Percentiles rank a stretch among this genome's conserved stretches.
These are phyloP conservation scores for Trichoderma sp. DNA, from an alignment of 2,329 filamentous ascomycete genomes.

Conservation along the genomic window DNA sequence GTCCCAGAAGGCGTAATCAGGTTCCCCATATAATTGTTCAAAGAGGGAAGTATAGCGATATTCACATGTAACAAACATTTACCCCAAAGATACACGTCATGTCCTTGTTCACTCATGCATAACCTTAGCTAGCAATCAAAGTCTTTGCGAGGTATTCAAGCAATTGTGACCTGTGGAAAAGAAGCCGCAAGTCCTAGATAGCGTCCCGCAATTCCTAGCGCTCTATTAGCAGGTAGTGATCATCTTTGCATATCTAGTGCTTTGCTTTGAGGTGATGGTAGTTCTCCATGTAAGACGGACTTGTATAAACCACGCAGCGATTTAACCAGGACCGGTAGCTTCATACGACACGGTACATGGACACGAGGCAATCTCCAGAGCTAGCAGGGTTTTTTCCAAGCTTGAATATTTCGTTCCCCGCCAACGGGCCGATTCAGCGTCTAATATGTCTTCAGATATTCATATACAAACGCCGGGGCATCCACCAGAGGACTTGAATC, in stretches of 20 bases:
- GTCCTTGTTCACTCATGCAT: neutral
- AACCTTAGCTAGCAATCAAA: neutral
- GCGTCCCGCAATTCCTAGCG: neutral
- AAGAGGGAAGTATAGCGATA: neutral
- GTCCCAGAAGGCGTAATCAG: neutral
- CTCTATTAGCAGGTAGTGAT: neutral
- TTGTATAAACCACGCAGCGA: neutral
- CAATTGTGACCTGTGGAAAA: neutral
- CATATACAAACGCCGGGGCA: neutral
- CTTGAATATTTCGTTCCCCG: neutral
- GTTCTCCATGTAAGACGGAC: neutral
- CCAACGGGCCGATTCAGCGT: neutral
- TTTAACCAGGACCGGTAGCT: neutral
- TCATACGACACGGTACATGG: neutral
- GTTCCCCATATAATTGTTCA: neutral
- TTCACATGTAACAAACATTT: neutral
- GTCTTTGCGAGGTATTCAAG: neutral
- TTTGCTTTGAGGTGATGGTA: neutral
- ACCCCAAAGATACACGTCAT: neutral
- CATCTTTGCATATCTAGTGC: neutral
- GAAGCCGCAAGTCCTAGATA: neutral
- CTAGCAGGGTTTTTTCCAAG: slow-evolving; percentile 3
- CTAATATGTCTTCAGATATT: neutral
- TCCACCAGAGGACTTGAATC: neutral
- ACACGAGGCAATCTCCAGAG: neutral